Base-by-base conservation (phyloP, 1,284 basidiomycete genomes). In the Farysia itapuensis region DNA sequence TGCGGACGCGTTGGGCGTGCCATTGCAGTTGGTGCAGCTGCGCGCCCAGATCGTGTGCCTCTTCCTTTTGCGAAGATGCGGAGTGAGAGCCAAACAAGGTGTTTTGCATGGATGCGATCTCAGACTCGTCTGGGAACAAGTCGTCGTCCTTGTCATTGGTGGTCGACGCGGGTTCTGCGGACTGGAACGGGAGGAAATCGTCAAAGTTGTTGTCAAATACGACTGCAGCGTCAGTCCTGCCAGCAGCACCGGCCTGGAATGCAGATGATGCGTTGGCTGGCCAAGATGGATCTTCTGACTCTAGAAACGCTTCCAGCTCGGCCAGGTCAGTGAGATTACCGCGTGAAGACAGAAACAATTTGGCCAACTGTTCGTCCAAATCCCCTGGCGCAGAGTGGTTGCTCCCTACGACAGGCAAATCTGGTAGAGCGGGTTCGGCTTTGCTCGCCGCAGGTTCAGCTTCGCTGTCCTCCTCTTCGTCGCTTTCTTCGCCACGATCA, bases 141-240 rank as follows among this genome's bases (percentile, higher is more conserved):
- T 12, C 22, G n/a, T 38, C 36, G 7, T 38, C 23, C 5, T 12
- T n/a, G n/a, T 26, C 36, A 14, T 25, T 5, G 11, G n/a, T 13
- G 14, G 11, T 24, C n/a, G n/a, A 5, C 5, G 22, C 13, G 13
- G 19, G 12, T 6, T 16, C 21, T 2, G 38, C 45, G 12, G 57
- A 54, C 35, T 53, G 50, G 29, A 53, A 52, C 0, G 61, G 51
- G 8, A 61, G 43, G 24, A 65, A 65, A 25, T 48, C 47, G 39
- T 52, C 51, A 40, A 64, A 64, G 42, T 64, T 50, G 39, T 59
- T 54, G 6, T 59, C 54, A 38, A 64, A 64, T 9, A 20, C 16
- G 20, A 21, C 26, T 15, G 15, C 30, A 11, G 31, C 31, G 14
- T 40, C 30, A 8, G 13, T 20, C 12, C 6, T 22, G 6, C 9